phyloP scores from a whole-genome alignment of 257 asterid genomes.

The Lycium barbarum region DNA sequence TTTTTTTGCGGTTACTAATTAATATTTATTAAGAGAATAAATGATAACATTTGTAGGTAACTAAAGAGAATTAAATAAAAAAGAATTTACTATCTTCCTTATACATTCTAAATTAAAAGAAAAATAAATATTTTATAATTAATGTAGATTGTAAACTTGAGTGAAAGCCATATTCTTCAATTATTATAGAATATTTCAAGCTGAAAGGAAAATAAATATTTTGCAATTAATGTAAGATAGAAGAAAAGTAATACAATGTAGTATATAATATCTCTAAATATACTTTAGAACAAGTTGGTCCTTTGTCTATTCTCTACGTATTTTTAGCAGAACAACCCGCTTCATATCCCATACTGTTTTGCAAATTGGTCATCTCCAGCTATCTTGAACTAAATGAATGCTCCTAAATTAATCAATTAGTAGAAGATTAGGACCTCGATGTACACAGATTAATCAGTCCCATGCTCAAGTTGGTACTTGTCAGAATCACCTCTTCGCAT shows the following conservation, averaged over 20 bases:
- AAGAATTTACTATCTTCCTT: not conserved
- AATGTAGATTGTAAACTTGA: not conserved
- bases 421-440: no score
- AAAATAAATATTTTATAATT: not conserved
- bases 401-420: no score
- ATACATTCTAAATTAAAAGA: not conserved
- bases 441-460: not conserved
- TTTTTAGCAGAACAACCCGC: not conserved
- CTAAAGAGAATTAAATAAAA: not conserved
- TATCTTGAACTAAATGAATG: not conserved
- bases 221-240: not conserved
- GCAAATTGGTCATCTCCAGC: not conserved
- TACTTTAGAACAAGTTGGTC: conserved; percentile 1
- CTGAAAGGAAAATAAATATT: not conserved
- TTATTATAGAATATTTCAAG: not conserved
- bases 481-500: not conserved
- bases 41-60: not conserved
- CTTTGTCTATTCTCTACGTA: not conserved
- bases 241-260: not conserved
- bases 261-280: not conserved
- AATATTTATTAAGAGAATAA: not conserved
- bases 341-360: not conserved
- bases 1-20: not conserved
- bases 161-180: not conserved
- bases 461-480: not conserved